Evolutionary conservation across 495 filamentous ascomycete genomes (phyloP), one percentile per base, ranked within the genome.

Genomic region (Chaetomium fimeti): DNA sequence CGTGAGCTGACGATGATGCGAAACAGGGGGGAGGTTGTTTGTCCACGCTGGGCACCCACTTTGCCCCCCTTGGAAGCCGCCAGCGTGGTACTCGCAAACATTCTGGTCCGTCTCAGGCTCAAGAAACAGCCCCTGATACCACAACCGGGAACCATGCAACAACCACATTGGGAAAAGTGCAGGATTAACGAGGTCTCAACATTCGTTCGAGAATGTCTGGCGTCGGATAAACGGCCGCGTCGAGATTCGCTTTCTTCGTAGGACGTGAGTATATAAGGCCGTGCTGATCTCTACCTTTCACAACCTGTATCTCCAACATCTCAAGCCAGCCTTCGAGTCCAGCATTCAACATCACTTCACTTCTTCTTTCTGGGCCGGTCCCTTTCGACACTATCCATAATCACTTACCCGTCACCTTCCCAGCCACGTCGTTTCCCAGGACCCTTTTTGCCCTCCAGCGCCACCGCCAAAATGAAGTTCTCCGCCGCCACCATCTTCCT

Each of bases 401-500:
- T 49, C 20, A 20, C 8, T n/a, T 49, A 9, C 22, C 15, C 43
- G n/a, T 18, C 32, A 13, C 58, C 48, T 58, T 8, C 43, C 24
- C 42, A 36, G 20, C 4, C 16, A 7, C 45, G n/a, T 49, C 45
- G 8, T 45, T 28, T 52, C 18, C 29, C 11, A 24, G 5, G 12
- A 36, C 32, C 32, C 1, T 9, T 11, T 9, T 9, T 9, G 8
- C 32, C 32, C 12, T 9, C 20, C 24, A 47, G 20, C 60, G 45
- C 32, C 28, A 20, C 22, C 54, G 40, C 16, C 66, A 71, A 56
- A 45, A 71, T 71, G 69, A 49, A 71, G 66, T 32, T 71, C 38
- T 58, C 62, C 28, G 28, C 69, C 38, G 56, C 66, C 58, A 63
- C 69, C 55, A 15, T 71, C 55, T 42, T 69, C 62, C 64, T 71